phyloP scores from a whole-genome alignment of 768 basidiomycete genomes.

The Dioszegia crocea region DNA sequence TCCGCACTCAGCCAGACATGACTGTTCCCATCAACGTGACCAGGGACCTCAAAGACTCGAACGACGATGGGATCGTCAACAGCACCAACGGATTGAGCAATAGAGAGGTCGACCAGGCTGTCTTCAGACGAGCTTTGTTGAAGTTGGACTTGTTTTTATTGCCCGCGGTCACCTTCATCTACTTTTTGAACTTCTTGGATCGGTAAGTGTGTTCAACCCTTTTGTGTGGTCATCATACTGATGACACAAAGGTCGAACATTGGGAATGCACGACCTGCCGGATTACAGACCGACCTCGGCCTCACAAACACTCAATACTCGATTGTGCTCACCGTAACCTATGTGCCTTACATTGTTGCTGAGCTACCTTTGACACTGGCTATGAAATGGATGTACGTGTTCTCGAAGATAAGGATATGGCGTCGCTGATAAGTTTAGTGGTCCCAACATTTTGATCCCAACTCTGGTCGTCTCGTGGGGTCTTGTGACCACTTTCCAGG shows the following conservation, averaged over 20 bases:
- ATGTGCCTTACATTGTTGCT: conserved; percentile 55
- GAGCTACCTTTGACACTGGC: conserved; percentile 63
- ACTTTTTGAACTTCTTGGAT: conserved; percentile 29
- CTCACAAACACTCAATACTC: conserved; percentile 52
- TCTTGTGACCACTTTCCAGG: conserved; percentile 61
- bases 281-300: conserved; percentile 58
- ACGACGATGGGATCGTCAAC: not conserved
- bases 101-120: not conserved
- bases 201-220: conserved; percentile 1
- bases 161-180: conserved; percentile 21
- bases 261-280: conserved; percentile 62
- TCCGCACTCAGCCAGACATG: too few species aligned
- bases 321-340: conserved; percentile 47
- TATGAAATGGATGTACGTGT: conserved; percentile 52
- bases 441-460: conserved; percentile 63
- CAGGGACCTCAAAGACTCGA: not conserved
- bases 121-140: conserved; percentile 12
- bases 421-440: conserved; percentile 47
- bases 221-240: not conserved
- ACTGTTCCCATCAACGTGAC: not conserved
- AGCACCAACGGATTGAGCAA: not conserved
- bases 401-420: not conserved
- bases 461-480: conserved; percentile 66
- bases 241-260: conserved; percentile 51
- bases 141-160: conserved; percentile 23